phyloP scores from a whole-genome alignment of 2,329 filamentous ascomycete species.

The Colletotrichum horii region DNA sequence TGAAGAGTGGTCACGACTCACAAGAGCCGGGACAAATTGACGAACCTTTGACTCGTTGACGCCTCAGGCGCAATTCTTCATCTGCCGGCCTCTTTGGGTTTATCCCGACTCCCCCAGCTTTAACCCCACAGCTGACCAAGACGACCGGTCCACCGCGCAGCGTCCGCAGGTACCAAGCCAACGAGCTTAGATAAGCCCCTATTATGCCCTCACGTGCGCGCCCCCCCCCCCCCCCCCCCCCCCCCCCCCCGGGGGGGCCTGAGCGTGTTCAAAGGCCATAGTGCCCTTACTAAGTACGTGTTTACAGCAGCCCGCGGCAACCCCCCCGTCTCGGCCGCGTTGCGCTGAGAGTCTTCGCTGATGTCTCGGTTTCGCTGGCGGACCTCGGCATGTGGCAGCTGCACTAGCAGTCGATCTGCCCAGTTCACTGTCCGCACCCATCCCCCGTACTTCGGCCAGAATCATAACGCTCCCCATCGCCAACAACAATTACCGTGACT shows the following conservation, averaged over 20 bases:
- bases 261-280: neutral
- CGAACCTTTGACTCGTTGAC: neutral
- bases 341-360: neutral
- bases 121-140: neutral
- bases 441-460: neutral
- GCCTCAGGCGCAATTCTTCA: neutral
- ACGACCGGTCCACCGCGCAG: neutral
- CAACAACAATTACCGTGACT: neutral
- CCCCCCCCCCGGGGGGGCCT: too few species aligned
- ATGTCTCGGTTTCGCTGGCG: slow-evolving; percentile 15
- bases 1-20: neutral
- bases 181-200: neutral
- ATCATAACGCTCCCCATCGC: neutral
- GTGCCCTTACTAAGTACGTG: neutral
- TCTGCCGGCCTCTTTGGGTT: neutral
- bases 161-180: neutral
- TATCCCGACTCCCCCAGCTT: neutral
- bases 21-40: neutral
- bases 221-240: too few species aligned
- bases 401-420: neutral
- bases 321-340: neutral
- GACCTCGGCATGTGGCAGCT: slow-evolving; percentile 24
- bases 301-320: neutral
- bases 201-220: neutral
- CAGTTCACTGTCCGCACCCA: neutral